phyloP scores from a whole-genome alignment of 2,329 filamentous ascomycete genomes.

The Colletotrichum neosansevieriae region DNA sequence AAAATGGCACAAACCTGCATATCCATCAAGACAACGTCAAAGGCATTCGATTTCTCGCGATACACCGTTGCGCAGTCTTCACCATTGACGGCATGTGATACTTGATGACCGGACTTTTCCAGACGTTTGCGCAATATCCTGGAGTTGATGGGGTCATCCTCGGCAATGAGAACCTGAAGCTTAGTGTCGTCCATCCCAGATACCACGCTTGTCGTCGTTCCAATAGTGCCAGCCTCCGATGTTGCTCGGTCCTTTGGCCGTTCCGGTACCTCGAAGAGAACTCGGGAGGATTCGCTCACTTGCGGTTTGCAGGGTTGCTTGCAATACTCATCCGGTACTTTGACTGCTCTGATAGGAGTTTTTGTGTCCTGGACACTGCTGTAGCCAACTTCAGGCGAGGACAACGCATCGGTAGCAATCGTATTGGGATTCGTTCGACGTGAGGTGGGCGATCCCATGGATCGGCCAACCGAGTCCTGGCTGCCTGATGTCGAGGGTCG shows the following conservation, averaged over 20 bases:
- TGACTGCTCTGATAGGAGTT: constrained; percentile 60
- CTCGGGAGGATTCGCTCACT: constrained; percentile 48
- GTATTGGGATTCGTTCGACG: constrained; percentile 39
- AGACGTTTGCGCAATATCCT: constrained; percentile 84
- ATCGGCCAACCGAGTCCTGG: neutral
- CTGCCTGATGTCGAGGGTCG: constrained; percentile 3
- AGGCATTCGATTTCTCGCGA: constrained; percentile 70
- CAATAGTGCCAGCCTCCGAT: constrained; percentile 20
- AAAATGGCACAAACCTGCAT: constrained; percentile 73
- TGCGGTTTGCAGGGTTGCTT: constrained; percentile 50
- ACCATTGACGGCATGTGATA: constrained; percentile 82
- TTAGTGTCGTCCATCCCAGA: constrained; percentile 47
- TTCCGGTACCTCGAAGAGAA: constrained; percentile 54
- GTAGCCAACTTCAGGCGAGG: constrained; percentile 49
- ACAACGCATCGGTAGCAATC: constrained; percentile 39
- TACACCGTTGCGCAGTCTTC: constrained; percentile 84
- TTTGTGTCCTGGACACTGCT: constrained; percentile 57
- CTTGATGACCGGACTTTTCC: constrained; percentile 79
- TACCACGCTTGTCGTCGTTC: constrained; percentile 26
- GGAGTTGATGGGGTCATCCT: constrained; percentile 90
- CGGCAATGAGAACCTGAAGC: constrained; percentile 80
- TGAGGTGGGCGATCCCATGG: neutral
- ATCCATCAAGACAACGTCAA: constrained; percentile 90
- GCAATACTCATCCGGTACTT: constrained; percentile 60
- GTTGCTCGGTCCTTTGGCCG: constrained; percentile 23